Base-by-base conservation (phyloP, 1,284 basidiomycete genomes). In the Puccinia coronata region DNA sequence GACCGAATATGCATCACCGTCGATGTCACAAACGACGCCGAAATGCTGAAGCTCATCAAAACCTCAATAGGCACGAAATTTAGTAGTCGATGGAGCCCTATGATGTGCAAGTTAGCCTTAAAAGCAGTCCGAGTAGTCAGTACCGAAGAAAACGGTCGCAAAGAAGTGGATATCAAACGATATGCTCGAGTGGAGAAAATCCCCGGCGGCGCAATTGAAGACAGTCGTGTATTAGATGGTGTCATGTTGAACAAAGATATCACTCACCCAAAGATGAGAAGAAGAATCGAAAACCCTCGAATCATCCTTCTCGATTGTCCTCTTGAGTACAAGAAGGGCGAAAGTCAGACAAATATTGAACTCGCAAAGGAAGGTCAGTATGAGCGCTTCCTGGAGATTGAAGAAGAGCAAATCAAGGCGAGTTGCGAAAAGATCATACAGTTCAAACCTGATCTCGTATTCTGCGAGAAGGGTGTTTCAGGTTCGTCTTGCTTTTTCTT, bases 41-140 rank as follows among this genome's bases (percentile, higher is more conserved):
- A 96, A 84, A 99, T 99, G 96, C 91, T 98, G 57, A 90, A 93
- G 4, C 90, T 99, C 84, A 98, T 99, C 90, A 98, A 98, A 88
- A 97, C 94, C 0, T 96, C 95, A 70, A 98, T 99, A 87, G 96
- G 96, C n/a, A 99, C 97, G 81, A 99, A 99, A 87, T 98, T 99
- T 85, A 94, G 96, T 84, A 92, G 91, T 55, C 91, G 96, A 71
- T 99, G 96, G 96, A 93, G 93, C 0, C 95, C 97, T 84, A 91
- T 98, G 83, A 99, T 99, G 96, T 99, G 96, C 88, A 90, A 89
- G 83, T 92, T 99, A 73, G 97, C 97, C 0, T 89, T 99, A 43
- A 90, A 96, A 83, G 96, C 96, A 0, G 94, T 98, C 0, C 91
- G 92, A 53, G 95, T 92, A 0, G 95, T 98, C 72, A 87, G 87